Conservation (phyloP, 495 filamentous ascomycete genomes). For the Talaromyces thailandensis region DNA sequence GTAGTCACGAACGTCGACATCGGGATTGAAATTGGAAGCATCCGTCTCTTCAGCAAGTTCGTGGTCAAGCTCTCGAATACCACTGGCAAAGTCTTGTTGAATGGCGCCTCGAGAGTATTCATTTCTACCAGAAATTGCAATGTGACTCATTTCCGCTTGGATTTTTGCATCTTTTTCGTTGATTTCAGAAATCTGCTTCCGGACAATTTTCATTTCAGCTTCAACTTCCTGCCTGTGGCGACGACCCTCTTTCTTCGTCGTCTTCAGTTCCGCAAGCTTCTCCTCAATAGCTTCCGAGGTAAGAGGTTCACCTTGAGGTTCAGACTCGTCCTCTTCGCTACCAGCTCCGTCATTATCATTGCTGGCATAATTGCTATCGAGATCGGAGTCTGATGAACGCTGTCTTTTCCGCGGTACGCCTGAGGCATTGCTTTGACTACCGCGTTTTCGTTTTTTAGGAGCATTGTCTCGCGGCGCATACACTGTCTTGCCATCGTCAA, state of each 20-base stretch:
- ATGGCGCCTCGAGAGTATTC: constrained; percentile 41
- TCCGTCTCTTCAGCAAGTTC: constrained; percentile 37
- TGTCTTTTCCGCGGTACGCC: constrained; percentile 11
- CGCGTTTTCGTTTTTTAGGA: constrained; percentile 25
- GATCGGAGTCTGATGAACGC: constrained; percentile 9
- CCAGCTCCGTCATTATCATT: constrained; percentile 6
- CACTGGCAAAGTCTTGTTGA: constrained; percentile 46
- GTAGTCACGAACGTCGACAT: constrained; percentile 43
- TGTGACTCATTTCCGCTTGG: constrained; percentile 26
- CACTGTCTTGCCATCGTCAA: constrained; percentile 38
- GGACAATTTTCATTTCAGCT: constrained; percentile 17
- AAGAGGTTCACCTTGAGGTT: constrained; percentile 16
- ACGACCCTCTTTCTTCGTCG: constrained; percentile 26
- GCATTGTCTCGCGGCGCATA: constrained; percentile 30
- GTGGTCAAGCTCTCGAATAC: constrained; percentile 45
- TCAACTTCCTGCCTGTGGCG: constrained; percentile 18
- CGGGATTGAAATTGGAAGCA: constrained; percentile 35
- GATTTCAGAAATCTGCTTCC: constrained; percentile 17
- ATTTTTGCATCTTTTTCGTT: constrained; percentile 23
- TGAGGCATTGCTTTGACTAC: constrained; percentile 20
- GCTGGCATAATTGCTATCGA: constrained; percentile 15
- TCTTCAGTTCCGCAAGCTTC: constrained; percentile 27
- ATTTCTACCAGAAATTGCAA: constrained; percentile 48
- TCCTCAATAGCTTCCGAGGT: constrained; percentile 23
- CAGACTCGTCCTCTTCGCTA: constrained; percentile 8